A percentile compares a stretch with the other conserved stretches of the same genome.
phyloP scores from a whole-genome alignment of 768 basidiomycete genomes.

The Strobilomyces dryophilus region DNA sequence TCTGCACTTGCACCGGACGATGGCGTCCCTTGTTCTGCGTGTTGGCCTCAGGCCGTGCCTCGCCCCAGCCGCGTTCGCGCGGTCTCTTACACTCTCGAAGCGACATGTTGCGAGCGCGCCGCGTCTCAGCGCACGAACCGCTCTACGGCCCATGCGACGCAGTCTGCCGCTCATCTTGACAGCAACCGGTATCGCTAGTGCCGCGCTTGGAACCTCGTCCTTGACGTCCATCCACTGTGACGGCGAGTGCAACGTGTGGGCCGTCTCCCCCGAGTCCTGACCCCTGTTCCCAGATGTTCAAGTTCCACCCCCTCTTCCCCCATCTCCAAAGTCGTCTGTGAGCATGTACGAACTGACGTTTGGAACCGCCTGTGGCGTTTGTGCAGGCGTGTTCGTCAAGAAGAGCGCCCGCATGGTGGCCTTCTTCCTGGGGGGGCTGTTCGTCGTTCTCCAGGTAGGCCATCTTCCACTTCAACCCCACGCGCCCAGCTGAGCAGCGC shows the following conservation, averaged over 20 bases:
- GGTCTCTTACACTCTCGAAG: constrained; percentile 4
- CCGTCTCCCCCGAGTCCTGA: constrained; percentile 1
- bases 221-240: constrained; percentile 48
- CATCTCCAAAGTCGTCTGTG: constrained; percentile 70
- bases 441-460: constrained; percentile 84
- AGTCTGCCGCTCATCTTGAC: constrained; percentile 19
- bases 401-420: constrained; percentile 86
- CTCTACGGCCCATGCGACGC: constrained; percentile 5
- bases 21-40: constrained; percentile 16
- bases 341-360: constrained; percentile 80
- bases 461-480: not conserved
- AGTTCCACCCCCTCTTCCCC: constrained; percentile 26
- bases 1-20: not conserved
- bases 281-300: constrained; percentile 7
- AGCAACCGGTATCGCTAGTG: constrained; percentile 35
- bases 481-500: constrained; percentile 1
- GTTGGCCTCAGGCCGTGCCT: constrained; percentile 15
- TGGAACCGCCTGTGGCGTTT: constrained; percentile 84
- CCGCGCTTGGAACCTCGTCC: constrained; percentile 43
- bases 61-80: not conserved
- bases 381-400: constrained; percentile 90
- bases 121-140: not conserved
- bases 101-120: not conserved
- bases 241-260: constrained; percentile 32
- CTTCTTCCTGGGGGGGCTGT: constrained; percentile 85